These are phyloP conservation scores for Acanthamoeba castellanii DNA, from an alignment of 208 protist genomes.

Conservation along the genomic window DNA sequence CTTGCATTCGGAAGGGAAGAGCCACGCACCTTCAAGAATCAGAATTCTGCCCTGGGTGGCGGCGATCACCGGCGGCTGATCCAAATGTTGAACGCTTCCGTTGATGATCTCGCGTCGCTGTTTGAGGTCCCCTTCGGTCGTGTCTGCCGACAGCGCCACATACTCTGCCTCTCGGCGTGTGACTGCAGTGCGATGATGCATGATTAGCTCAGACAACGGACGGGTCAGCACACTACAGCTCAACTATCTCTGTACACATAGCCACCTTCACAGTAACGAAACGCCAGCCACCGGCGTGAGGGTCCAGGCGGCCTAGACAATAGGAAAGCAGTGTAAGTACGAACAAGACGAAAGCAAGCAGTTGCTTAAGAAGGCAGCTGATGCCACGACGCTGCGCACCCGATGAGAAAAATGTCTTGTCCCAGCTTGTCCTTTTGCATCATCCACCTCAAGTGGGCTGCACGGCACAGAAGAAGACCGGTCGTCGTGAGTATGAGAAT, in stretches of 20 bases:
- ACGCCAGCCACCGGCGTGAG: slow-evolving; percentile 91
- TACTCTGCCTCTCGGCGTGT: slow-evolving; percentile 91
- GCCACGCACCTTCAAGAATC: slow-evolving; percentile 92
- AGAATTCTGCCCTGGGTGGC: slow-evolving; percentile 93
- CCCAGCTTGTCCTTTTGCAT: slow-evolving; percentile 94
- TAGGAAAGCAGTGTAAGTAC: not conserved
- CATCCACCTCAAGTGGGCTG: slow-evolving; percentile 93
- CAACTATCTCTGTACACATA: not conserved
- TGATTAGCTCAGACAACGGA: not conserved
- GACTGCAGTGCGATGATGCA: not conserved
- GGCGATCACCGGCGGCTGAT: slow-evolving; percentile 95
- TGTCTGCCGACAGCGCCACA: slow-evolving; percentile 94
- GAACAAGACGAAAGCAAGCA: slow-evolving; percentile 14
- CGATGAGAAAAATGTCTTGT: slow-evolving; percentile 97
- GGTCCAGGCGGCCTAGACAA: slow-evolving; percentile 89
- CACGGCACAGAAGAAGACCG: not conserved
- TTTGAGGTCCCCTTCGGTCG: slow-evolving; percentile 96
- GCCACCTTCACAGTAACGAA: slow-evolving; percentile 86
- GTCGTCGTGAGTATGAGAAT: not conserved
- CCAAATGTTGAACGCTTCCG: slow-evolving; percentile 92
- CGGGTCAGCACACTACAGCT: not conserved
- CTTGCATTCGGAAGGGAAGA: not conserved
- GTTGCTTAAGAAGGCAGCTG: not conserved
- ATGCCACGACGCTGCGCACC: slow-evolving; percentile 62
- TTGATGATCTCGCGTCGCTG: slow-evolving; percentile 92